Base-by-base conservation (phyloP, 2,329 filamentous ascomycete genomes). In the Rhinocladiella similis region DNA sequence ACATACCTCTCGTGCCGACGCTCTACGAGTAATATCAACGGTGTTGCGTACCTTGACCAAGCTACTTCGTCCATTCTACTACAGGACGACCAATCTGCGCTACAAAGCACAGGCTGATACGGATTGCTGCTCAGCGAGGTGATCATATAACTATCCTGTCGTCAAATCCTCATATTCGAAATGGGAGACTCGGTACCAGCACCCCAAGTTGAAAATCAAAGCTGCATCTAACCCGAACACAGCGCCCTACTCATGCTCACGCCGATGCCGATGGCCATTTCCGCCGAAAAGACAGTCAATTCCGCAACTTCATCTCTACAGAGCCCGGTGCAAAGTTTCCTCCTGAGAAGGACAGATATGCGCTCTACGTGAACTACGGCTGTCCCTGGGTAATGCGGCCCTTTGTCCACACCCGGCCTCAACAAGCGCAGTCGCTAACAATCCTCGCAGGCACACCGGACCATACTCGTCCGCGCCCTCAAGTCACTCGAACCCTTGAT, bases 311-410 rank as follows among this genome's bases (percentile, higher is more conserved):
- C 56, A 73, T 88, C 49, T 85, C 82, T 0, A 77, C 72, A 3
- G 75, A 80, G 9, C 71, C 79, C 0, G 69, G 68, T 6, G 74
- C 83, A 1, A 72, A 73, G 18, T 87, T 84, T 57, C 79, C 84
- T 0, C 78, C 84, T 0, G 83, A 85, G 59, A 80, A 77, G 56
- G 79, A 77, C 48, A 80, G 85, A 16, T 88, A 87, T 71, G 81
- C 78, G 0, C 72, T 88, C 3, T 88, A 87, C 67, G 68, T 86
- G 45, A 82, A 83, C 39, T 77, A 78, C 4, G 79, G 79, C 5
- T 88, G 85, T 62, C 85, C 85, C 3, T 88, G 85, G 65, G 85
- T 63, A 60, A 19, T 62, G 38, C 7, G 5, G 12, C 22, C 13
- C 36, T 18, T 25, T 36, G 18, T 7, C 25, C 19, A 42, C 38